These are phyloP conservation scores for Sclerotinia spermophila DNA, from an alignment of 2,329 filamentous ascomycete genomes.

Conservation along the genomic window DNA sequence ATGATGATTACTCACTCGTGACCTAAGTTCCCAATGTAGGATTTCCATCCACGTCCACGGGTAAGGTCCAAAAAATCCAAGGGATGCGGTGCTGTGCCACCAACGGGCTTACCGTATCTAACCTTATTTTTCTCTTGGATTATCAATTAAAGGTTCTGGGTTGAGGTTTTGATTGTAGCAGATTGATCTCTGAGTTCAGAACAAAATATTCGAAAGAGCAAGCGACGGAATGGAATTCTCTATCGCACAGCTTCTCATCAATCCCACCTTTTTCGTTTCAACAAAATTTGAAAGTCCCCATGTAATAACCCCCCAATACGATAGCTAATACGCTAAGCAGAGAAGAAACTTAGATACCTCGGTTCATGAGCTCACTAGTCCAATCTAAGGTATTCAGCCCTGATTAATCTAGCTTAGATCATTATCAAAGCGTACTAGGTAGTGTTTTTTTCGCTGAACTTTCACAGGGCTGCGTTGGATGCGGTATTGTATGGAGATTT, in stretches of 20 bases:
- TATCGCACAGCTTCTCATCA: neutral
- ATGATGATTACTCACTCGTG: neutral
- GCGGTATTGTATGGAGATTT: neutral
- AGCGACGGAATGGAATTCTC: neutral
- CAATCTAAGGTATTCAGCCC: neutral
- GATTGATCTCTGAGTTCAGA: neutral
- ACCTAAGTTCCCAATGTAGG: neutral
- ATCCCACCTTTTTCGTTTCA: neutral
- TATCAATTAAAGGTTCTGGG: neutral
- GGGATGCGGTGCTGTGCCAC: neutral
- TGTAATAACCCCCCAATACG: no score
- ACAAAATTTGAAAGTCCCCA: neutral
- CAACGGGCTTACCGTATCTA: slow-evolving; percentile 1
- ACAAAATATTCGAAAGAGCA: neutral
- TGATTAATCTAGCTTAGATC: slow-evolving; percentile 8
- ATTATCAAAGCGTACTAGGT: neutral
- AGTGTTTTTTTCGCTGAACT: neutral
- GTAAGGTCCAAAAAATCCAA: neutral
- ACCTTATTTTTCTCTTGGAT: slow-evolving; percentile 1
- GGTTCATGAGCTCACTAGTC: neutral
- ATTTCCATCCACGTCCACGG: neutral
- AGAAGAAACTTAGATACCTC: neutral
- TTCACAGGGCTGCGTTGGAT: slow-evolving; percentile 1
- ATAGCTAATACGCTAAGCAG: neutral
- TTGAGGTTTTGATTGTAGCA: neutral